Percentiles rank a stretch among this genome's conserved stretches.
phyloP scores from a whole-genome alignment of 768 basidiomycete species.

The Saitozyma sp. region DNA sequence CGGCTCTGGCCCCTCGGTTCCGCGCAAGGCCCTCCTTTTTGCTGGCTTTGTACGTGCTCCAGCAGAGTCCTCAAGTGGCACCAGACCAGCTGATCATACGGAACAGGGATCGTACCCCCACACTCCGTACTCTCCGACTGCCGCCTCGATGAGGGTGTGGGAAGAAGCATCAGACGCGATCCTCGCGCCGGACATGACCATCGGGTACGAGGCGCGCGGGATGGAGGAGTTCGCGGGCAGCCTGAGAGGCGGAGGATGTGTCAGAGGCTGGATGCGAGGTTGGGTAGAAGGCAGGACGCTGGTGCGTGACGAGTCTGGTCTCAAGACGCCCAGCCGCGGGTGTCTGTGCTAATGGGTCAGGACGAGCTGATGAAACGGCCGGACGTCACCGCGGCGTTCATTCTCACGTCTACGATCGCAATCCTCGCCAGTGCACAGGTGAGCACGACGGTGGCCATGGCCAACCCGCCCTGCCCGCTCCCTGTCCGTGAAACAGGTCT shows the following conservation, averaged over 20 bases:
- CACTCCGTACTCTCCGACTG: constrained; percentile 44
- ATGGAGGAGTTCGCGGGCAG: constrained; percentile 38
- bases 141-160: constrained; percentile 41
- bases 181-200: constrained; percentile 37
- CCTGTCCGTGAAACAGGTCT: too few species aligned
- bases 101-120: constrained; percentile 50
- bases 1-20: constrained; percentile 2
- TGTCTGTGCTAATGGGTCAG: constrained; percentile 15
- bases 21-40: constrained; percentile 40
- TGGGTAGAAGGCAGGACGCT: constrained; percentile 47
- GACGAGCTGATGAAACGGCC: constrained; percentile 45
- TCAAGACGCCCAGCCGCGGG: neutral
- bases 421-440: constrained; percentile 47
- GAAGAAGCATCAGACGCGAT: constrained; percentile 47
- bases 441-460: neutral
- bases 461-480: too few species aligned
- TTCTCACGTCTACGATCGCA: constrained; percentile 46
- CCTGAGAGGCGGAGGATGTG: constrained; percentile 16
- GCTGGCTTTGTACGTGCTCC: constrained; percentile 45
- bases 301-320: constrained; percentile 20
- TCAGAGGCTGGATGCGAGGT: constrained; percentile 40
- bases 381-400: constrained; percentile 49
- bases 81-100: neutral
- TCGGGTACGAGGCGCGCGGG: constrained; percentile 40
- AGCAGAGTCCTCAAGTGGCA: too few species aligned